phyloP scores from a whole-genome alignment of 306 rosid species.

The Potentilla sterilis region DNA sequence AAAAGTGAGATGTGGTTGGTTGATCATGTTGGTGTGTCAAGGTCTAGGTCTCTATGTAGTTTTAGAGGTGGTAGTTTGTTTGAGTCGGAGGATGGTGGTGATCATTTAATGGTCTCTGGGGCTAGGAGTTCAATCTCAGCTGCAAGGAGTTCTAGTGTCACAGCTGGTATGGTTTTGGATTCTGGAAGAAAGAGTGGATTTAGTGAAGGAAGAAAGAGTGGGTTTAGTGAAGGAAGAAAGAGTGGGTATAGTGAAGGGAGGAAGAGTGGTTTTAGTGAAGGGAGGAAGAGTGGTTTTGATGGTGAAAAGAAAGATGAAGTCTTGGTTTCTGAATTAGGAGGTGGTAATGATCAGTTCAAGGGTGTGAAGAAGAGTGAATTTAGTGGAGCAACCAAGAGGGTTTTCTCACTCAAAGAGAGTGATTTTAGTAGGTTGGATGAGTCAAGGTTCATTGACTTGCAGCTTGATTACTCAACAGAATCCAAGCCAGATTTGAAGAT shows the following conservation, averaged over 20 bases:
- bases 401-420: constrained; percentile 84
- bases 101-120: constrained; percentile 56
- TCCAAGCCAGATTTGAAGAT: constrained; percentile 50
- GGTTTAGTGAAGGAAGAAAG: constrained; percentile 47
- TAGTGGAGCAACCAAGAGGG: constrained; percentile 54
- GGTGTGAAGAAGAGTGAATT: constrained; percentile 41
- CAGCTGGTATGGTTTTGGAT: constrained; percentile 64
- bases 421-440: constrained; percentile 90
- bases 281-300: constrained; percentile 74
- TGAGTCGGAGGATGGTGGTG: constrained; percentile 87
- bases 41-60: constrained; percentile 92
- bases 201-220: constrained; percentile 59
- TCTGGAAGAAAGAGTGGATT: constrained; percentile 72
- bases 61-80: constrained; percentile 65
- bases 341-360: constrained; percentile 23
- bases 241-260: constrained; percentile 86
- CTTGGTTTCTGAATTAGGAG: constrained; percentile 36
- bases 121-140: constrained; percentile 95
- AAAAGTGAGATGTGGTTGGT: constrained; percentile 59
- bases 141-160: constrained; percentile 89
- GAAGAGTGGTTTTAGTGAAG: constrained; percentile 42
- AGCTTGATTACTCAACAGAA: constrained; percentile 77
- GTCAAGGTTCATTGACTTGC: constrained; percentile 82
- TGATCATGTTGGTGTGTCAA: constrained; percentile 68
- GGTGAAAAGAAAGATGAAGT: constrained; percentile 46